Evolutionary conservation across 2,329 filamentous ascomycete genomes (phyloP), one percentile per base, ranked within the genome.

Genomic region (Sporothrix pseudoabietina): DNA sequence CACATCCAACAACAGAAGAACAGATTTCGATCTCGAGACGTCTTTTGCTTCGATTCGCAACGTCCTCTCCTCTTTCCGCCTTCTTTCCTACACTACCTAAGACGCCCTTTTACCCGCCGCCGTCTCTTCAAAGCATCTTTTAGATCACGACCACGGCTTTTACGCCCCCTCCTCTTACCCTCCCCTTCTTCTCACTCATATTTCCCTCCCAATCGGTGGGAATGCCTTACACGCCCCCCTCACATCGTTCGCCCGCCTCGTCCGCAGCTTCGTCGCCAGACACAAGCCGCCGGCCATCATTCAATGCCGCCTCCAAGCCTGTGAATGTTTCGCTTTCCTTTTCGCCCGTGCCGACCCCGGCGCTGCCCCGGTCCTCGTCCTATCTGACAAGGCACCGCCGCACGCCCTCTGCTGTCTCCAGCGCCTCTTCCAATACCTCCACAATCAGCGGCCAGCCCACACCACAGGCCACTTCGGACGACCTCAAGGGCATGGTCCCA

Each of bases 151-250:
- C 39, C 39, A 3, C 35, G 61, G 61, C 61, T 47, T 44, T 57
- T 26, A 22, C 49, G 35, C 30, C 55, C 72, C 57, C 22, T 63
- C 41, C 52, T 35, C 57, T 14, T 41, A 35, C 47, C 35, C n/a
- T 72, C 49, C n/a, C 52, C 41, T 49, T 32, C 52, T 63, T 30
- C 4, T 10, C 10, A 5, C 4, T 4, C 41, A 32, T 12, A 26
- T 49, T 61, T 47, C 61, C 75, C 76, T 73, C 78, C 75, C 77
- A 77, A 78, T 77, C 77, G 72, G 78, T 81, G 81, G 85, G 87
- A 85, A 96, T 96, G 93, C 93, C 93, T 89, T 96, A 96, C 85
- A 96, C 93, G 82, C 92, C 93, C 75, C 93, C 93, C 76, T 89
- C 90, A 78, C 88, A 88, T 80, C 84, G 86, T 80, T 90, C 89